Conservation (phyloP, 345 rosid genomes). For the Durio zibethinus region DNA sequence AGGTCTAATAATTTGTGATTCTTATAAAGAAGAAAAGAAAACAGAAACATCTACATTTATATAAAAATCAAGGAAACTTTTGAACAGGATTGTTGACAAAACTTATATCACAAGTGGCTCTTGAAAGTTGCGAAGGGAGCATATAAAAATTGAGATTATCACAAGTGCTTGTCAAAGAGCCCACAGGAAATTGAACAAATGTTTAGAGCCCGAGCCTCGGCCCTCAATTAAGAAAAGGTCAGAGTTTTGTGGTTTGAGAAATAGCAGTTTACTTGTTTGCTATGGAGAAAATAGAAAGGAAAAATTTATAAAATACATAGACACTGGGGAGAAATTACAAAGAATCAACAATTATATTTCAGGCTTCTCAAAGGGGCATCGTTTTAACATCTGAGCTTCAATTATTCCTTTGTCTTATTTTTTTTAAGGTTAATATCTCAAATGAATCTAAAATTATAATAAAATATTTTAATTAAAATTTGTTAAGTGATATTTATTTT, state of each 20-base stretch:
- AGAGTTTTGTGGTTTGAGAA: background rate
- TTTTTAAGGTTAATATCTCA: too few relatives aligned
- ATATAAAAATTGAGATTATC: background rate
- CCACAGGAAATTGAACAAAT: background rate
- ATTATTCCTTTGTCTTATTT: too few relatives aligned
- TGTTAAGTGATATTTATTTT: too few relatives aligned
- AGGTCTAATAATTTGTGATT: too few relatives aligned
- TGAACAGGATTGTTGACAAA: background rate
- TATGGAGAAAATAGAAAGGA: background rate
- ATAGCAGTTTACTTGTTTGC: background rate
- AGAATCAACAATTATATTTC: background rate
- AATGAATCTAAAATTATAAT: too few relatives aligned
- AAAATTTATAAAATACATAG: too few relatives aligned
- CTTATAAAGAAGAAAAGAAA: background rate
- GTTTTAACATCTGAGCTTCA: too few relatives aligned
- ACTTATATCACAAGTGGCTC: background rate
- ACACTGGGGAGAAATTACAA: background rate
- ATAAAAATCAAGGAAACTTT: background rate
- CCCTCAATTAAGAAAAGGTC: background rate
- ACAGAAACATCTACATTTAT: background rate
- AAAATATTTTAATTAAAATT: too few relatives aligned
- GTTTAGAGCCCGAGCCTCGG: too few relatives aligned
- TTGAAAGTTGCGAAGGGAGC: background rate
- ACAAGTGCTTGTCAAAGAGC: background rate
- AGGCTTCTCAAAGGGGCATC: background rate